These are phyloP conservation scores for Ascochyta viciae-villosae DNA, from an alignment of 2,329 filamentous ascomycete genomes.

Conservation along the genomic window DNA sequence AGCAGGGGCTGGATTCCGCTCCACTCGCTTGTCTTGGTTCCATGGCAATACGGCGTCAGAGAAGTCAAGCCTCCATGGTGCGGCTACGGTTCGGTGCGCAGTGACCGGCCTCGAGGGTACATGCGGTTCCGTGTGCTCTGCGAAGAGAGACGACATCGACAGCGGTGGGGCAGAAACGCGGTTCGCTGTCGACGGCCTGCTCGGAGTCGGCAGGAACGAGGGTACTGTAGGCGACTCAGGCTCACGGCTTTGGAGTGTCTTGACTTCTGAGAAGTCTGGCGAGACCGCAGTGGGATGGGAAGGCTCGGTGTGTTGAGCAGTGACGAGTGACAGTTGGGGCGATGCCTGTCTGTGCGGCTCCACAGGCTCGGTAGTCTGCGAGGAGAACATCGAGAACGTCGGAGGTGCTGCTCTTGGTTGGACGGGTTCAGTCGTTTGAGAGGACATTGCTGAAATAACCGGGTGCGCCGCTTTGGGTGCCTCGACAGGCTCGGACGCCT, in stretches of 20 bases:
- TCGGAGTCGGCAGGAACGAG: conserved; percentile 41
- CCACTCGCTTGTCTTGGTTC: conserved; percentile 45
- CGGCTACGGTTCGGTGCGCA: conserved; percentile 33
- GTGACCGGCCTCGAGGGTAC: conserved; percentile 39
- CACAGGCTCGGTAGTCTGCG: conserved; percentile 37
- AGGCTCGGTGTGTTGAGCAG: conserved; percentile 41
- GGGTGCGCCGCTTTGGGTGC: conserved; percentile 20
- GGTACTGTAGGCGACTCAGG: conserved; percentile 47
- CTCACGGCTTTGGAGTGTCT: conserved; percentile 39
- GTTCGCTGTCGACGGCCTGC: conserved; percentile 41
- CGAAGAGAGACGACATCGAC: conserved; percentile 36
- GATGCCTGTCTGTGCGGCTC: conserved; percentile 24
- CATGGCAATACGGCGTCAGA: conserved; percentile 56
- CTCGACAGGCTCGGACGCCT: conserved; percentile 35
- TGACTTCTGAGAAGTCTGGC: conserved; percentile 34
- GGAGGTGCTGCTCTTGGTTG: conserved; percentile 22
- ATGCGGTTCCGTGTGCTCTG: conserved; percentile 40
- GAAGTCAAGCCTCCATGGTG: conserved; percentile 45
- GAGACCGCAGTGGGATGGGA: conserved; percentile 17
- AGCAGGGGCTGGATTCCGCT: conserved; percentile 4
- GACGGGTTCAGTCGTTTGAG: conserved; percentile 30
- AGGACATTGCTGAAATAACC: conserved; percentile 27
- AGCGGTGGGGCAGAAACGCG: conserved; percentile 26
- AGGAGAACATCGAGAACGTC: conserved; percentile 28
- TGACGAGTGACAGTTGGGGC: conserved; percentile 33